Evolutionary conservation across 2,329 filamentous ascomycete species (phyloP).

Genomic region (Colletotrichum somersetense): DNA sequence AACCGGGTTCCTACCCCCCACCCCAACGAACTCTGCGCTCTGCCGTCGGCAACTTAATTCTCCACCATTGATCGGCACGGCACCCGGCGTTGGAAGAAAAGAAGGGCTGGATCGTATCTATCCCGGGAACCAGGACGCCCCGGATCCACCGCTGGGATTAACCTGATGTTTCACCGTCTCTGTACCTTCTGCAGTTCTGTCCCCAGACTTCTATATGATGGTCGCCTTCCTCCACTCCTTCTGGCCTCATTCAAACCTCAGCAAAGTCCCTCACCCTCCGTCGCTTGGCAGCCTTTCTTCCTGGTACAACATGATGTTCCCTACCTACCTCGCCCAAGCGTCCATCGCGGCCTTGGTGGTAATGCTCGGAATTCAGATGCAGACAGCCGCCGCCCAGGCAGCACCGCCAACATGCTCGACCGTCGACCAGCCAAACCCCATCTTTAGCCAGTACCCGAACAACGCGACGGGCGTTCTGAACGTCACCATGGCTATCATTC

Average conservation of each 20-base stretch:
- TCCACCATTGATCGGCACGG: conserved; percentile 33
- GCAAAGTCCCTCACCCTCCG: conserved; percentile 11
- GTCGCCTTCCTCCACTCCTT: conserved; percentile 31
- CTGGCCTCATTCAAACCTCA: conserved; percentile 22
- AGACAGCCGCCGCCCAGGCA: conserved; percentile 28
- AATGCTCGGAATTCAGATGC: conserved; percentile 29
- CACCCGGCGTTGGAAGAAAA: conserved; percentile 24
- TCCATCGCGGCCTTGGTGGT: conserved; percentile 36
- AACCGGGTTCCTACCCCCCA: not conserved
- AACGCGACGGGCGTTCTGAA: conserved; percentile 67
- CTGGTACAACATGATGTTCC: conserved; percentile 36
- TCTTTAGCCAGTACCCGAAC: conserved; percentile 59
- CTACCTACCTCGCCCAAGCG: conserved; percentile 33
- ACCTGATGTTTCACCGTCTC: conserved; percentile 27
- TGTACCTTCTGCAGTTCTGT: conserved; percentile 13
- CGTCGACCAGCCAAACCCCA: conserved; percentile 55
- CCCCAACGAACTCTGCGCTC: conserved; percentile 10
- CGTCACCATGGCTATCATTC: conserved; percentile 64
- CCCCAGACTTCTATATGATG: conserved; percentile 33
- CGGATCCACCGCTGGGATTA: conserved; percentile 28
- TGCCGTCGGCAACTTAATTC: conserved; percentile 18
- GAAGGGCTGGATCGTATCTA: not conserved
- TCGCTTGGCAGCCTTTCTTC: conserved; percentile 17
- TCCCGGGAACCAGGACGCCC: not conserved
- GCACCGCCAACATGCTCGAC: conserved; percentile 27